phyloP scores from a whole-genome alignment of 306 rosid species.

The Vachellia collinsii region DNA sequence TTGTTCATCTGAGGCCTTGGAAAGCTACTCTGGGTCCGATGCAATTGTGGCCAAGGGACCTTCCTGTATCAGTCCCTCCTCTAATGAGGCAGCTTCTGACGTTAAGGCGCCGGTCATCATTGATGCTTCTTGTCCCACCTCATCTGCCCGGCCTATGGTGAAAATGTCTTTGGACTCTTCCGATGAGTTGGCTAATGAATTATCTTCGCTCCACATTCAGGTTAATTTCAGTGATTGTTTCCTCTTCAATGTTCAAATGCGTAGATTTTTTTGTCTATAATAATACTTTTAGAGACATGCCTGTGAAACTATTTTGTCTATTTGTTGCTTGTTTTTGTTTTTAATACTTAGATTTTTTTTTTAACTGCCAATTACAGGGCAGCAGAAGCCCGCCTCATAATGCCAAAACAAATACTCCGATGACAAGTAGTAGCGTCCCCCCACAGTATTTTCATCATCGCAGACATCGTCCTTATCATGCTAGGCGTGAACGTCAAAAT shows the following conservation, averaged over 20 bases:
- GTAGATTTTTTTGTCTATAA: too few species aligned
- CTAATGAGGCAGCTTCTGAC: constrained; percentile 54
- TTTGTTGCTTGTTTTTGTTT: background rate
- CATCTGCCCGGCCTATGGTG: constrained; percentile 53
- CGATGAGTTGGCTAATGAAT: constrained; percentile 61
- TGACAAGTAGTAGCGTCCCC: constrained; percentile 42
- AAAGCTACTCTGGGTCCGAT: too few species aligned
- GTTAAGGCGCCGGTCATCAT: constrained; percentile 56
- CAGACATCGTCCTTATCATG: too few species aligned
- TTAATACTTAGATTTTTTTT: background rate
- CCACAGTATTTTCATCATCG: background rate
- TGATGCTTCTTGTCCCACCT: constrained; percentile 73
- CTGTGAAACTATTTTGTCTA: too few species aligned
- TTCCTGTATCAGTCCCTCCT: background rate
- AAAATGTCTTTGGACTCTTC: too few species aligned
- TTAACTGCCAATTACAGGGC: constrained; percentile 47
- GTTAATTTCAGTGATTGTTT: constrained; percentile 36
- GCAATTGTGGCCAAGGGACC: too few species aligned
- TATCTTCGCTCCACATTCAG: constrained; percentile 55
- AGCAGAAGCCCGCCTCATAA: constrained; percentile 43
- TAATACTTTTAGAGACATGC: too few species aligned
- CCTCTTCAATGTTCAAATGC: background rate
- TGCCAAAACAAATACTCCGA: constrained; percentile 37
- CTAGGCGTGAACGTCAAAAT: too few species aligned
- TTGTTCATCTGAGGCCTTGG: too few species aligned